Evolutionary conservation across 2,329 filamentous ascomycete species (phyloP), one percentile per base, ranked within the genome.

Genomic region (Balansia obtecta): DNA sequence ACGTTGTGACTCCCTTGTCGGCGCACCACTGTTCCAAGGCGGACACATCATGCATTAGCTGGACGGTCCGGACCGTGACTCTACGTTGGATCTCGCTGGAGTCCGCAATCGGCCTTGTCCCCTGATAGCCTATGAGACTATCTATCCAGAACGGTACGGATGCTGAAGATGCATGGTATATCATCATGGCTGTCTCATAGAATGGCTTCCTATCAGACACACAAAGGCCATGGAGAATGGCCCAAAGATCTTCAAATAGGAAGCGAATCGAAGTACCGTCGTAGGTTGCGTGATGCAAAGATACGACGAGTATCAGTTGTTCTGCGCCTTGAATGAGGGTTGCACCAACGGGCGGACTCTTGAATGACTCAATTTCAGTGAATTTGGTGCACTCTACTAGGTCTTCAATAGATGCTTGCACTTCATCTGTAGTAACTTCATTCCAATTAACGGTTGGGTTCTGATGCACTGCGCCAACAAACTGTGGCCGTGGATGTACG

Each of bases 391-490:
- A n/a, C 10, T 18, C 22, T 10, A 45, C 22, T 10, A 45, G 11
- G 16, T 15, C 32, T 10, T 34, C 27, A 15, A 34, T 34, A 6
- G 43, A 16, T 12, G 11, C 43, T 34, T 45, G 43, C 13, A 45
- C 0, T 30, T 32, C 12, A 13, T 33, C 43, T 34, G 43, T 5
- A 32, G 3, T 27, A 27, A 45, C 16, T 13, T 45, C 43, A 6
- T 45, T 10, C 43, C 43, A 45, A 11, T 10, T 45, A 22, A 8
- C 3, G 7, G 5, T 34, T 8, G 43, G 22, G 7, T 11, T 22
- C 22, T 33, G 27, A 45, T 34, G 43, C 32, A 53, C 52, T n/a
- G 49, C 52, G 20, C 52, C 49, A 38, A 51, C 42, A 46, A 46
- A 45, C n/a, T 34, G n/a, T 38, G 49, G 13, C 10, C 20, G 27